Evolutionary conservation across 2,329 filamentous ascomycete genomes (phyloP), one percentile per base, ranked within the genome.

Genomic region (Paecilomyces variotii): DNA sequence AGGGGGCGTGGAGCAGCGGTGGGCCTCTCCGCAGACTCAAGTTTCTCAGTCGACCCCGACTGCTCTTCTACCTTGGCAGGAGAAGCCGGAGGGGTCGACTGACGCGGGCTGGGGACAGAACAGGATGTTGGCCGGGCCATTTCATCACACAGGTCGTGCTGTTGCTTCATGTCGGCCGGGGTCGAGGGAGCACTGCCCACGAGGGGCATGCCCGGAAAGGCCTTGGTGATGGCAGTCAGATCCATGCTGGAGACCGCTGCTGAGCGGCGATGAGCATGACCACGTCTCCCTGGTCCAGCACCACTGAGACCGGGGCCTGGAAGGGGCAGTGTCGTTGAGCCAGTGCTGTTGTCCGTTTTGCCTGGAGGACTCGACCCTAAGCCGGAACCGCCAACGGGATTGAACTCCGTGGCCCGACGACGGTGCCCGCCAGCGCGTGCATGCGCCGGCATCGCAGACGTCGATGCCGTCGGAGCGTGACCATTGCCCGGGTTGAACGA

Each of bases 341-440:
- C 53, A 68, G 69, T 7, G 61, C 59, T 45, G 63, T 53, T 68
- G 65, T 10, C 56, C 63, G 11, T 79, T 81, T 57, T 87, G 90
- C 10, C 86, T 88, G 28, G 88, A 87, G 66, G 87, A 73, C 65
- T 84, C 78, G 64, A 82, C 75, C 68, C 67, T 79, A 76, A 66
- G 73, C 63, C 66, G 7, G 39, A 19, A 45, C 39, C 78, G 59
- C 75, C 73, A 6, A 88, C 89, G 39, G 90, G 90, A 53, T 95
- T 89, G 67, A 95, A 91, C 71, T 96, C 91, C 70, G 91, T 96
- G 28, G 86, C 88, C 57, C 89, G 89, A 67, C 92, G 84, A 66
- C 87, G 83, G 69, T 91, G 89, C 25, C 87, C 85, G 32, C 77
- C 76, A 26, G 82, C 77, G 60, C 84, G 80, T 24, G 82, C 78